A percentile compares a stretch with the other conserved stretches of the same genome.
Conservation (phyloP, 1,284 basidiomycete genomes). For the Schizophyllum commune region DNA sequence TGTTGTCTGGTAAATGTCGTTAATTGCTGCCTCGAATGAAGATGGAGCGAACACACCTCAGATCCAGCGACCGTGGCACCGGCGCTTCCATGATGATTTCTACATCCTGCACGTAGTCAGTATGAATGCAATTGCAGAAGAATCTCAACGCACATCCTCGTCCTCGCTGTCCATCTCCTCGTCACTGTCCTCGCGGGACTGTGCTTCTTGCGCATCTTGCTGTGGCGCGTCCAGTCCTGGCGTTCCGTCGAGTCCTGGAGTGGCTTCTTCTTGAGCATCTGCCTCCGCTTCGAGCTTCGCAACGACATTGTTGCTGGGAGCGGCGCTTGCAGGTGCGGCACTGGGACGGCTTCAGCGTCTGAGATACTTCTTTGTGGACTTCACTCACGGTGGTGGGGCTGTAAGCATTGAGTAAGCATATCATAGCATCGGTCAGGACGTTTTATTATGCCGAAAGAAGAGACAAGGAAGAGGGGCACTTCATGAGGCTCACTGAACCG, state of each 20-base stretch:
- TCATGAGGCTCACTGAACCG: neutral
- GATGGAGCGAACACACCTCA: conserved; percentile 40
- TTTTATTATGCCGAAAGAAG: neutral
- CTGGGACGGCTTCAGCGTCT: neutral
- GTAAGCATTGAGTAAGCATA: too few relatives aligned
- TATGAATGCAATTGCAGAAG: neutral
- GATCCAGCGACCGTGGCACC: conserved; percentile 56
- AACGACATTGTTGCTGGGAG: neutral
- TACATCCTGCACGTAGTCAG: conserved; percentile 42
- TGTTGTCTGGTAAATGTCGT: conserved; percentile 19
- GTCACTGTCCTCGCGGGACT: conserved; percentile 26
- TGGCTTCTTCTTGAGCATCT: neutral
- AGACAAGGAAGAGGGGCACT: neutral
- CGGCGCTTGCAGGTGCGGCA: neutral
- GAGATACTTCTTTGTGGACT: neutral
- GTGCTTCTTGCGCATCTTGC: conserved; percentile 25
- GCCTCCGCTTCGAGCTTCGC: neutral
- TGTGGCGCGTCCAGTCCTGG: neutral
- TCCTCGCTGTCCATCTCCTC: conserved; percentile 37
- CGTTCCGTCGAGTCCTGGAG: neutral
- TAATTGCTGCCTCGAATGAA: neutral
- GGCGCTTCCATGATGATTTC: conserved; percentile 76
- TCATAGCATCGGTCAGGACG: too few relatives aligned
- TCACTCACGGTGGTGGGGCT: too few relatives aligned
- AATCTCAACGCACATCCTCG: conserved; percentile 32